Evolutionary conservation across 2,329 filamentous ascomycete species (phyloP), one percentile per base, ranked within the genome.

Genomic region (Calonectria pauciramosa): DNA sequence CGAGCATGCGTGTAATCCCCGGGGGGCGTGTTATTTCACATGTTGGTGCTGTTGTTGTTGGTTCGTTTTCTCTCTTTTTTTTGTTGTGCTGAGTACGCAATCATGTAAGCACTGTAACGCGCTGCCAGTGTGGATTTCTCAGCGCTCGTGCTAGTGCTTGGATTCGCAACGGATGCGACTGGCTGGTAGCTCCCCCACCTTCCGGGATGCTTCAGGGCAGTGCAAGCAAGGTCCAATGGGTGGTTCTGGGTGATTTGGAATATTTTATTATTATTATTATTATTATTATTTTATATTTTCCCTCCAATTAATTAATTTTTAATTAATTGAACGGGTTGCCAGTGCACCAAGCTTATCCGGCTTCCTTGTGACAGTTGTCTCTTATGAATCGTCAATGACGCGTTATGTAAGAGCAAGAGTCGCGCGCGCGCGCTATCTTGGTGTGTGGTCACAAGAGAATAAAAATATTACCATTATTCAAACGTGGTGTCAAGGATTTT

Each of bases 41-140:
- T 63, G 56, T 30, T 28, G 10, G 2, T 20, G 36, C 32, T 41
- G 32, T 10, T 44, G 41, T 44, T 51, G 59, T 23, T 56, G 47
- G 30, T 41, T 28, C 18, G n/a, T 44, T 26, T n/a, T n/a, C n/a
- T n/a, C n/a, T n/a, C n/a, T n/a, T n/a, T n/a, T n/a, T n/a, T 56
- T 56, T 30, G 13, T 64, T 52, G 59, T 51, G 41, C 30, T 65
- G 68, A 71, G 60, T 51, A 56, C 70, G 63, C 64, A 68, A 67
- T 32, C 69, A 67, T 59, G 63, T 67, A 56, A 72, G 64, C 70
- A 64, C 70, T 68, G 64, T 72, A 68, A 59, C 44, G n/a, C 52
- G 32, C 52, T 52, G 60, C 32, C 18, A n/a, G 32, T 47, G n/a
- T 49, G 32, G 41, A 36, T 64, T 70, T 4, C 47, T 54, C 23